Conservation (phyloP, 345 rosid species). For the Ceriops tagal region DNA sequence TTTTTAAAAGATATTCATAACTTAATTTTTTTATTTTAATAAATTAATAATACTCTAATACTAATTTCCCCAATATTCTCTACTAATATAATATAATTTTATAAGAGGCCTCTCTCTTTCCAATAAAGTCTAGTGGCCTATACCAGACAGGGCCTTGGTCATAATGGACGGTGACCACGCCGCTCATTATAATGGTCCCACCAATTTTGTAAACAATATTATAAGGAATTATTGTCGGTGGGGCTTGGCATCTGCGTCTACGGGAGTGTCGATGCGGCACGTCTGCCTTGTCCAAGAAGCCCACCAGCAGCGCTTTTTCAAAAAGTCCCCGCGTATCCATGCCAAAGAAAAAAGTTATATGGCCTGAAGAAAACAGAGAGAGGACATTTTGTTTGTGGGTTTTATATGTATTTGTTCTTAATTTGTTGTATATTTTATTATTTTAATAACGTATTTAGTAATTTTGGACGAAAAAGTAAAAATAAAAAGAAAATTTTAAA, state of each 20-base stretch:
- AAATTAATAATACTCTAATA: too few relatives aligned
- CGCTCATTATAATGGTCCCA: background rate
- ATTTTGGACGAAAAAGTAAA: background rate
- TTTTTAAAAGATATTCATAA: too few relatives aligned
- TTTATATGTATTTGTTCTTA: too few relatives aligned
- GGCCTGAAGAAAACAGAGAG: too few relatives aligned
- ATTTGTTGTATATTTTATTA: too few relatives aligned
- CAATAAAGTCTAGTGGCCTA: background rate
- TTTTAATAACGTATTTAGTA: background rate
- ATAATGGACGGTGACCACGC: conserved; percentile 16
- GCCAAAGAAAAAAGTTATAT: too few relatives aligned
- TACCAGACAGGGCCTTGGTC: background rate
- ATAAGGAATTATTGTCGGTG: background rate
- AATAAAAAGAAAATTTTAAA: too few relatives aligned
- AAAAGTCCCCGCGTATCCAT: too few relatives aligned
- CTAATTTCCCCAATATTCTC: too few relatives aligned
- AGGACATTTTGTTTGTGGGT: too few relatives aligned
- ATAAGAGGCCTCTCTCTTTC: background rate
- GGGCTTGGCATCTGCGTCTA: background rate
- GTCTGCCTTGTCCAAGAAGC: conserved; percentile 27
- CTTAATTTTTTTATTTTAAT: too few relatives aligned
- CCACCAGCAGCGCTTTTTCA: background rate
- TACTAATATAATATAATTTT: too few relatives aligned
- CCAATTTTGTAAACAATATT: background rate
- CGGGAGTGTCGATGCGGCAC: conserved; percentile 9